These are phyloP conservation scores for Pontederia paniculata DNA, from an alignment of 176 grass and related monocot genomes.

Conservation along the genomic window DNA sequence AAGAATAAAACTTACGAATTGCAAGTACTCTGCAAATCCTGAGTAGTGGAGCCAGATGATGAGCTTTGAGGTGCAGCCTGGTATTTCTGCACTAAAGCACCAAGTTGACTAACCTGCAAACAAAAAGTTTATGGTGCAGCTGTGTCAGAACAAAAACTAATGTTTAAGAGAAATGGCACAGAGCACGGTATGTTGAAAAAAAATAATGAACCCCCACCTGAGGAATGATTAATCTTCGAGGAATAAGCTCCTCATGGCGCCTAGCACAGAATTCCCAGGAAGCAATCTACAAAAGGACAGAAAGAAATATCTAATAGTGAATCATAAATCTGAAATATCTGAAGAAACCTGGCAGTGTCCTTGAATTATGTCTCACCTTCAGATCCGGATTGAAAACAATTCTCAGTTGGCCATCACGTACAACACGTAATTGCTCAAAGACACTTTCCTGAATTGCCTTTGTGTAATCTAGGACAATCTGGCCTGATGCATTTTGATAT, in stretches of 20 bases:
- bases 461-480: conserved; percentile 91
- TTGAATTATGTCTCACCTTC: conserved; percentile 45
- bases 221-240: conserved; percentile 69
- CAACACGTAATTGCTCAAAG: conserved; percentile 85
- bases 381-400: conserved; percentile 96
- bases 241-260: conserved; percentile 90
- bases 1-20: conserved; percentile 58
- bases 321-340: background rate
- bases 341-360: background rate
- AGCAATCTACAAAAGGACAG: conserved; percentile 50
- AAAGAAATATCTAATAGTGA: background rate
- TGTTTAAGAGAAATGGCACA: background rate
- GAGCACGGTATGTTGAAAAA: conserved; percentile 7
- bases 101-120: conserved; percentile 72
- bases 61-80: conserved; percentile 54
- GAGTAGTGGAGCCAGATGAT: conserved; percentile 35
- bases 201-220: conserved; percentile 41
- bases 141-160: background rate
- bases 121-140: conserved; percentile 1
- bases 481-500: conserved; percentile 73
- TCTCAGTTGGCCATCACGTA: conserved; percentile 89
- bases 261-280: conserved; percentile 97
- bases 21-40: conserved; percentile 80
- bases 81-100: conserved; percentile 63
- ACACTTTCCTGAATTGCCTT: conserved; percentile 97